phyloP scores from a whole-genome alignment of 2,329 filamentous ascomycete genomes.

The Xylariaceae sp. region DNA sequence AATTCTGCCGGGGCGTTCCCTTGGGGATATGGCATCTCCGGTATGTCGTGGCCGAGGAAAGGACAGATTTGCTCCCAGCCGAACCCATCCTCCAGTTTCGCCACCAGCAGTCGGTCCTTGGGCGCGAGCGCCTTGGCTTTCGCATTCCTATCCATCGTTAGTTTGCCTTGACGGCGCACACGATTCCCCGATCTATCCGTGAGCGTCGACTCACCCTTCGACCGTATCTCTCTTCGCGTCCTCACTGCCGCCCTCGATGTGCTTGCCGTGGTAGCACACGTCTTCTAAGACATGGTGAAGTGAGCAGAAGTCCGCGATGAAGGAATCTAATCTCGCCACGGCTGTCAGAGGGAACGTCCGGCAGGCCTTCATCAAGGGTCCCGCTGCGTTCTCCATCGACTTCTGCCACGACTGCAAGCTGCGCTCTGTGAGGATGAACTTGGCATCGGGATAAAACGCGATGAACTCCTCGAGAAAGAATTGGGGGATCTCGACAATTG shows the following conservation, averaged over 20 bases:
- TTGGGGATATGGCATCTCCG: conserved; percentile 25
- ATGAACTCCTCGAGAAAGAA: conserved; percentile 26
- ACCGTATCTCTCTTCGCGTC: conserved; percentile 7
- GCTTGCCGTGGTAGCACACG: conserved; percentile 8
- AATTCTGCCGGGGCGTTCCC: conserved; percentile 26
- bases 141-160: conserved; percentile 17
- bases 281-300: conserved; percentile 11
- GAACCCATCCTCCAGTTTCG: conserved; percentile 30
- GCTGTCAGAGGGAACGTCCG: conserved; percentile 22
- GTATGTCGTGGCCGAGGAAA: conserved; percentile 26
- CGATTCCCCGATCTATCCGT: no score
- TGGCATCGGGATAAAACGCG: conserved; percentile 26
- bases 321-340: conserved; percentile 17
- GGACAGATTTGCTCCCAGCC: conserved; percentile 33
- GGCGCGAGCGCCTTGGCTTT: conserved; percentile 23
- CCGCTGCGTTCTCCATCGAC: conserved; percentile 24
- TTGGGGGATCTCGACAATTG: conserved; percentile 18
- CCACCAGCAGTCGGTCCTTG: conserved; percentile 22
- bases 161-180: no score
- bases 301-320: conserved; percentile 10
- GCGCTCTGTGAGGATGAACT: conserved; percentile 31
- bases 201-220: conserved; percentile 6
- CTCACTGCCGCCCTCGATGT: conserved; percentile 7
- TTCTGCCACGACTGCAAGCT: conserved; percentile 24
- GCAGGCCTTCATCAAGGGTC: conserved; percentile 6